Base-by-base conservation (phyloP, 2,329 filamentous ascomycete genomes). In the Fusarium nisikadoi region DNA sequence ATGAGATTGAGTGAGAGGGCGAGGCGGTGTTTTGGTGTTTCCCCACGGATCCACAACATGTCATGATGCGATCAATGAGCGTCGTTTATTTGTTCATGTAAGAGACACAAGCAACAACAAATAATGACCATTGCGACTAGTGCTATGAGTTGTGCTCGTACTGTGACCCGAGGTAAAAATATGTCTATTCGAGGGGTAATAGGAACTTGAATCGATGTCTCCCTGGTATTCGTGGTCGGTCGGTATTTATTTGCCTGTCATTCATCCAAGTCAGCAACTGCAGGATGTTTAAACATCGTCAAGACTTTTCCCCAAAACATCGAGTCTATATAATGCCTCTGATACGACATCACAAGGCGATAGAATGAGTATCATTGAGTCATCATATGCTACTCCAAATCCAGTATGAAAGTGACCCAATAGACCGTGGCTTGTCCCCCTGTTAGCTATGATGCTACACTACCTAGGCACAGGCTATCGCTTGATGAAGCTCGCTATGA, bases 11-110 rank as follows among this genome's bases (percentile, higher is more conserved):
- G 23, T n/a, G 53, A 56, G 53, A 25, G 29, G 38, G 33, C 11
- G 29, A 46, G 39, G 31, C 54, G 41, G 31, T 56, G 53, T 35
- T 54, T 38, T 61, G 49, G 38, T 45, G 58, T 23, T 38, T 56
- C 54, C 54, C 54, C 54, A 56, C 54, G 54, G 54, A 47, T 56
- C 54, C 54, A 56, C 54, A 49, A 23, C 41, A 47, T 56, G 47
- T 56, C 39, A 27, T 35, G 27, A 56, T 47, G 46, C 58, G 43
- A 38, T 54, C 39, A 52, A 52, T 64, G 27, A 62, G 33, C 45
- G 50, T 54, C 39, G 25, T 39, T 49, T 47, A 63, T 63, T 42
- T 39, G 25, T 36, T 27, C 10, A 20, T 56, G 14, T 20, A 31
- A 25, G 36, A 43, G 25, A 29, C 50, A 41, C 42, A 25, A 43